Evolutionary conservation across 2,329 filamentous ascomycete genomes (phyloP).

Genomic region (Orbilia blumenaviensis): DNA sequence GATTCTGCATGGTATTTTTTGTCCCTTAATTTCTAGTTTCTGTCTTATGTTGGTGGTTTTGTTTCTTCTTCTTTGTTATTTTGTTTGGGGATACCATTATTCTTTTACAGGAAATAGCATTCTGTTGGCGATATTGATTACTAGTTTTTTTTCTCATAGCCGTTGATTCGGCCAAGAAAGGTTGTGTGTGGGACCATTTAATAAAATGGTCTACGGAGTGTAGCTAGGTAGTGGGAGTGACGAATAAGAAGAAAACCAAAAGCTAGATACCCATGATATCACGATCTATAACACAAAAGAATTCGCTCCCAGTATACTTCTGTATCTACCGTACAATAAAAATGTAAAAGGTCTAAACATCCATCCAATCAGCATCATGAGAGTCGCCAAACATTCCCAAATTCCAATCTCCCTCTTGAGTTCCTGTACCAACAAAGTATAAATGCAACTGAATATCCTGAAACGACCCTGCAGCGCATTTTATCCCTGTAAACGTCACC

Average conservation of each 20-base stretch:
- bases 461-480: background rate
- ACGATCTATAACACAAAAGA: background rate
- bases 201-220: background rate
- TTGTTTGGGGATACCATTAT: constrained; percentile 19
- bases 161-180: background rate
- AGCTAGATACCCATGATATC: background rate
- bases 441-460: background rate
- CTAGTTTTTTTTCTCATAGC: background rate
- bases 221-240: background rate
- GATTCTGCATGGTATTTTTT: background rate
- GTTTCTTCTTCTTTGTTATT: background rate
- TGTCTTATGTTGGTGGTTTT: too few relatives aligned
- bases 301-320: too few relatives aligned
- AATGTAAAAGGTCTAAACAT: too few relatives aligned
- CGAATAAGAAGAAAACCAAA: too few relatives aligned
- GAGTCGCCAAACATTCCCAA: background rate
- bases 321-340: too few relatives aligned
- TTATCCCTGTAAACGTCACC: background rate
- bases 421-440: background rate
- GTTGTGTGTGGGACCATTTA: background rate
- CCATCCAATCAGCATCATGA: background rate
- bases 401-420: background rate
- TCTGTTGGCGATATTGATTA: constrained; percentile 12
- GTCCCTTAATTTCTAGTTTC: too few relatives aligned
- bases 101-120: constrained; percentile 20